Percentiles rank a stretch among this genome's conserved stretches.
Evolutionary conservation across 257 asterid species (phyloP).

Genomic region (Eucommia ulmoides): DNA sequence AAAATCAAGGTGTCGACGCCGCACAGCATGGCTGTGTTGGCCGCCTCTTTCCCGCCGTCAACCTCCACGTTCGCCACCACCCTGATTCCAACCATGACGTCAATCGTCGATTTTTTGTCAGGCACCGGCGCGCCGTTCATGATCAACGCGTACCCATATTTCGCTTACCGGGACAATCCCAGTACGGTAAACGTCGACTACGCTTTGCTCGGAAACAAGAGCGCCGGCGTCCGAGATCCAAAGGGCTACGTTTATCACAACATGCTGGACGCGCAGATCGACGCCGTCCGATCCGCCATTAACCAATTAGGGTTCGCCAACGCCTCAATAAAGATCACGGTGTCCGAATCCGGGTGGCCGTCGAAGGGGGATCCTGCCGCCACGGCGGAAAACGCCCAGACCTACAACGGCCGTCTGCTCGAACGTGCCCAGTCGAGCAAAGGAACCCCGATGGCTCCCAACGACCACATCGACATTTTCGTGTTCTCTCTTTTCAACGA

Average conservation of each 20-base stretch:
- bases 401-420: constrained; percentile 27
- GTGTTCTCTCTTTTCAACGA: constrained; percentile 51
- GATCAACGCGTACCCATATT: constrained; percentile 63
- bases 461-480: constrained; percentile 25
- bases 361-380: constrained; percentile 46
- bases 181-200: constrained; percentile 24
- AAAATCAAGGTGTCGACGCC: constrained; percentile 56
- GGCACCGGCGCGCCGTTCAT: constrained; percentile 46
- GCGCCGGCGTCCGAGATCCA: constrained; percentile 29
- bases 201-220: constrained; percentile 35
- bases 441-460: constrained; percentile 55
- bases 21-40: constrained; percentile 59
- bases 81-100: constrained; percentile 40
- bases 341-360: constrained; percentile 73
- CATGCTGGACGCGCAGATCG: constrained; percentile 60
- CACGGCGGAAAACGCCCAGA: constrained; percentile 37
- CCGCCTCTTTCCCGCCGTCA: constrained; percentile 59
- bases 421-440: constrained; percentile 24
- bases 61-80: constrained; percentile 42
- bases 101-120: constrained; percentile 35
- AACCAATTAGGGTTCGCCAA: constrained; percentile 27
- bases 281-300: constrained; percentile 42
- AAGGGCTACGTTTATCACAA: constrained; percentile 36
- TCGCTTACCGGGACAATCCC: constrained; percentile 45
- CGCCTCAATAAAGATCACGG: constrained; percentile 22